These are phyloP conservation scores for Colletotrichum falcatum DNA, from an alignment of 2,329 filamentous ascomycete genomes.

Conservation along the genomic window DNA sequence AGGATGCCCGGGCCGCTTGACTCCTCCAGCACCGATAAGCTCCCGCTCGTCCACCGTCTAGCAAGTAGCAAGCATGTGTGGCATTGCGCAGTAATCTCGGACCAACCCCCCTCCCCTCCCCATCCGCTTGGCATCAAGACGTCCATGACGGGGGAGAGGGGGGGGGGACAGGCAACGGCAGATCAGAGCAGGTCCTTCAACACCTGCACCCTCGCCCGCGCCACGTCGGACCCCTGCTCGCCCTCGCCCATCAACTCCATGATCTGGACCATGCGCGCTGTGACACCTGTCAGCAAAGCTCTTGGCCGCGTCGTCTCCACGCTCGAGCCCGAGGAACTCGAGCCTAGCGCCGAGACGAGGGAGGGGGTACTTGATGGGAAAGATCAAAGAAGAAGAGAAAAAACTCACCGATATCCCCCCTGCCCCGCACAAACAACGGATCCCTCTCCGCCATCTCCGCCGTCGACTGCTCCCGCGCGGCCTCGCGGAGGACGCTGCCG, in stretches of 20 bases:
- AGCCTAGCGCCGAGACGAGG: not conserved
- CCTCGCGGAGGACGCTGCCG: slow-evolving; percentile 68
- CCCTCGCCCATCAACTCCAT: slow-evolving; percentile 69
- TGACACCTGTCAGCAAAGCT: slow-evolving; percentile 12
- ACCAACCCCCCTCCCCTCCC: not conserved
- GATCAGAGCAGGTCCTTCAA: slow-evolving; percentile 63
- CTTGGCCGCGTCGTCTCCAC: not conserved
- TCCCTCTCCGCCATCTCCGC: slow-evolving; percentile 63
- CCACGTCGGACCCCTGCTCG: slow-evolving; percentile 68
- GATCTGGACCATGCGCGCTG: slow-evolving; percentile 73
- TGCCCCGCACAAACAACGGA: slow-evolving; percentile 70
- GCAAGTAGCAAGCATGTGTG: not conserved
- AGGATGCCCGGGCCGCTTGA: not conserved
- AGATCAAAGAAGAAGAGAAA: slow-evolving; percentile 1
- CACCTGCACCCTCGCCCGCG: slow-evolving; percentile 69
- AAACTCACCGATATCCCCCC: slow-evolving; percentile 69
- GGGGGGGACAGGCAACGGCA: not conserved
- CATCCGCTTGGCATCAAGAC: not conserved
- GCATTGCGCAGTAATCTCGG: not conserved
- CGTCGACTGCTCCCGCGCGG: slow-evolving; percentile 58
- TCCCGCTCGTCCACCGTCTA: not conserved
- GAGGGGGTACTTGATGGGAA: too few species aligned
- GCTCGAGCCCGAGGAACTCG: not conserved
- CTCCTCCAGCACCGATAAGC: not conserved
- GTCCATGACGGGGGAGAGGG: not conserved